Base-by-base conservation (phyloP, 768 basidiomycete genomes). In the Austroboletus eburneus region DNA sequence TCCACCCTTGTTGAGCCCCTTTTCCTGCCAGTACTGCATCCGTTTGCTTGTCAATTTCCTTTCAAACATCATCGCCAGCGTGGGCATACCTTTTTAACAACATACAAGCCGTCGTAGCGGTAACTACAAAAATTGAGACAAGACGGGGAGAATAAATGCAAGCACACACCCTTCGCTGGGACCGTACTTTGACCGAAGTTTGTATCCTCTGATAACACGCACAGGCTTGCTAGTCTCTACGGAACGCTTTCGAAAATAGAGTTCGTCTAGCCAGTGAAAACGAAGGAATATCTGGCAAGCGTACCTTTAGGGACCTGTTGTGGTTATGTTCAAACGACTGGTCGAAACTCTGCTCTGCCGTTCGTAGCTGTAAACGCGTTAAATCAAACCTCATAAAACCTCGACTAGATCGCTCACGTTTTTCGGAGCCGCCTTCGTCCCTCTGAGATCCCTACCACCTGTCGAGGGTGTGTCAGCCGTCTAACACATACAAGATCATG, bases 41-140 rank as follows among this genome's bases (percentile, higher is more conserved):
- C 16, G 44, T 20, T 3, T 9, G 16, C 25, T 42, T 13, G 37
- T 35, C 17, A 23, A 32, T n/a, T 13, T 16, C 20, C 12, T 3
- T 27, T 32, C 6, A 9, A 1, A 33, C 16, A n/a, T 27, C 25
- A 16, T 40, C 17, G 4, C 0, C 1, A 7, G 18, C 18, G 9
- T 3, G 8, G 23, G 35, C 69, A 40, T 50, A 79, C 87, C 72
- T 82, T 81, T 65, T 85, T 85, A 14, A 91, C 85, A 2, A 58
- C 69, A 60, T 95, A 96, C 10, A 96, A 72, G 2, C 93, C 93
- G 56, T 95, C 92, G 58, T 96, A 96, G 9, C 91, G 81, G 61
- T 93, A 96, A 21, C 88, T 87, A 20, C 21, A 3, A 21, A 22
- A 12, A 9, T 12, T 22, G 22, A 23, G 18, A 29, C 32, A 20